Conservation (phyloP, 306 rosid species). For the Herpetospermum pedunculosum region DNA sequence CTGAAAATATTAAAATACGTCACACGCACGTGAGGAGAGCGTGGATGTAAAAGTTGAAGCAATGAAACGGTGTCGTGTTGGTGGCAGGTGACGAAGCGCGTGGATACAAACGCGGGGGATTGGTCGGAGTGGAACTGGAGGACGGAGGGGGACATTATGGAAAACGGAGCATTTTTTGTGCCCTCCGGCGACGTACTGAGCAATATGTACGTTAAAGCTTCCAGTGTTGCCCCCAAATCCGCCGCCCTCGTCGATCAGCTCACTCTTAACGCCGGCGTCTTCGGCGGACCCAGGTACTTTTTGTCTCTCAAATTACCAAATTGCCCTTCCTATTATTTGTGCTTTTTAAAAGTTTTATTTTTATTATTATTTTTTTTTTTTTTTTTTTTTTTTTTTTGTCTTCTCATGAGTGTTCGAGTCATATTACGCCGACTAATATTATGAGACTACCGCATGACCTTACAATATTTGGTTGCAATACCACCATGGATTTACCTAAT, state of each 20-base stretch:
- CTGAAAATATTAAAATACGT: neutral
- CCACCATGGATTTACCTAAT: too few species aligned
- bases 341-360: too few species aligned
- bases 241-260: constrained; percentile 71
- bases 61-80: neutral
- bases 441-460: too few species aligned
- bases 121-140: constrained; percentile 96
- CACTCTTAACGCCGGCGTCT: constrained; percentile 68
- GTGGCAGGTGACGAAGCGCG: constrained; percentile 90
- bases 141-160: constrained; percentile 84
- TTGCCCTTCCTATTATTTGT: too few species aligned
- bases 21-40: neutral
- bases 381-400: too few species aligned
- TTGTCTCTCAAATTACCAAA: neutral
- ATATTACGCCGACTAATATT: too few species aligned
- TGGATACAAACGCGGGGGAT: constrained; percentile 58
- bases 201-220: constrained; percentile 48
- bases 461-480: too few species aligned
- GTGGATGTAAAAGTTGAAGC: neutral
- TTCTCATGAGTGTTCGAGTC: too few species aligned
- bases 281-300: constrained; percentile 73
- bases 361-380: too few species aligned
- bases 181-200: constrained; percentile 52
- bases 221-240: constrained; percentile 65
- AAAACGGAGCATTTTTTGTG: constrained; percentile 90